Conservation (phyloP, 345 rosid species). For the Lepidium aucheri region DNA sequence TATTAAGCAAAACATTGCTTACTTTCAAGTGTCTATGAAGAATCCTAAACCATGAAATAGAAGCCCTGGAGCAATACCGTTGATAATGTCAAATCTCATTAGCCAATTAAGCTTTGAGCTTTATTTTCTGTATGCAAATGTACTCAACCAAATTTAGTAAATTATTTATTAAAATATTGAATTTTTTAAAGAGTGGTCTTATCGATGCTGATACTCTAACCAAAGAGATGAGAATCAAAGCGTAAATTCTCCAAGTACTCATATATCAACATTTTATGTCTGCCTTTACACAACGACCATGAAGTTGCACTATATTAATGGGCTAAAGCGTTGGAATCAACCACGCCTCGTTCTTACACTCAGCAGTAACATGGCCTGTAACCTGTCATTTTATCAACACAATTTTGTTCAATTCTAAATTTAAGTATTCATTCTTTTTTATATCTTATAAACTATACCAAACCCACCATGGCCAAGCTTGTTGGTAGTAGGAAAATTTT, state of each 20-base stretch:
- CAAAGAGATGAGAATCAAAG: constrained; percentile 34
- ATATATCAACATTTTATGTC: constrained; percentile 40
- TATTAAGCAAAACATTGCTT: constrained; percentile 61
- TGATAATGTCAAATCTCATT: constrained; percentile 42
- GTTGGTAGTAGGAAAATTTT: constrained; percentile 2
- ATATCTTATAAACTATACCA: constrained; percentile 78
- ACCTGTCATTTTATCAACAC: too few relatives aligned
- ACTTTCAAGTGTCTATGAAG: constrained; percentile 73
- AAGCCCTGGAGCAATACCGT: constrained; percentile 68
- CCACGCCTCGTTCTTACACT: constrained; percentile 41
- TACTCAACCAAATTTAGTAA: not conserved
- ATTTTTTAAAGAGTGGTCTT: too few relatives aligned
- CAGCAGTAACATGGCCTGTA: too few relatives aligned
- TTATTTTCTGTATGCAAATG: constrained; percentile 34
- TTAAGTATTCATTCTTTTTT: not conserved
- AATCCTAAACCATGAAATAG: constrained; percentile 60
- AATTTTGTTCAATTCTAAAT: not conserved
- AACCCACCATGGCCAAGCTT: constrained; percentile 47
- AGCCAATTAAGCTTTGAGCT: constrained; percentile 46
- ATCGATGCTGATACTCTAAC: not conserved
- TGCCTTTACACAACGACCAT: constrained; percentile 40
- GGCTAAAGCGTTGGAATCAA: constrained; percentile 46
- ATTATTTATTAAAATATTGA: not conserved
- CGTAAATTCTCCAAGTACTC: constrained; percentile 44
- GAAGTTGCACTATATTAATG: constrained; percentile 37